These are phyloP conservation scores for Ceratobasidium sp. DNA, from an alignment of 1,284 basidiomycete genomes.

Conservation along the genomic window DNA sequence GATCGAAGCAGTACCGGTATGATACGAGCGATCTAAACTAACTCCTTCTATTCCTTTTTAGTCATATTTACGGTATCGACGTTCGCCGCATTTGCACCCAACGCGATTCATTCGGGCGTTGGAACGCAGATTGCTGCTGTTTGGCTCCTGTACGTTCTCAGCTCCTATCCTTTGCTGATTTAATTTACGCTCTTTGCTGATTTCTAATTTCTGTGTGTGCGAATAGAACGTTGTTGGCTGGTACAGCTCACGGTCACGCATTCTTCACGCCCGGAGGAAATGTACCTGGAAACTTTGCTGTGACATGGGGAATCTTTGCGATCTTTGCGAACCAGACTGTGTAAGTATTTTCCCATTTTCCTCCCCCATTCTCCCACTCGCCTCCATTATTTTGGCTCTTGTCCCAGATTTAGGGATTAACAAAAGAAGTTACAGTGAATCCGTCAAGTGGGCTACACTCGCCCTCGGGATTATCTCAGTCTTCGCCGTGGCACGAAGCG, in stretches of 20 bases:
- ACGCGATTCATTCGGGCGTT: conserved; percentile 43
- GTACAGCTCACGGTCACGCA: conserved; percentile 43
- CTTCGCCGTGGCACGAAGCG: conserved; percentile 44
- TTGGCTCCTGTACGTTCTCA: conserved; percentile 46
- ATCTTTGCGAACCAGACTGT: conserved; percentile 44
- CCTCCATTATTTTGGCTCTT: background rate
- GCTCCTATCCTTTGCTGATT: background rate
- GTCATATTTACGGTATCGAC: conserved; percentile 45
- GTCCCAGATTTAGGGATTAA: conserved; percentile 19
- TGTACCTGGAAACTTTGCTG: conserved; percentile 42
- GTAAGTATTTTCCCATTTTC: conserved; percentile 20
- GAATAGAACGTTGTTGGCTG: conserved; percentile 41
- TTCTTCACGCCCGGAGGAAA: conserved; percentile 45
- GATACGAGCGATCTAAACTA: background rate
- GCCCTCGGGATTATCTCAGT: conserved; percentile 43
- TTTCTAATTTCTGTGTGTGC: no score
- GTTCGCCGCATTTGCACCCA: conserved; percentile 46
- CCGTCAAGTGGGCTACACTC: conserved; percentile 44
- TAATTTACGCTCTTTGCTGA: background rate
- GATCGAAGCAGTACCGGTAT: background rate
- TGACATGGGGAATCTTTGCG: conserved; percentile 43
- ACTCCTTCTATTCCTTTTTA: conserved; percentile 2
- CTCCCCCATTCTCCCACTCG: background rate
- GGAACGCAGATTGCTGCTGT: conserved; percentile 45
- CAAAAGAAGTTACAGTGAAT: background rate